A percentile compares a stretch with the other conserved stretches of the same genome.
Evolutionary conservation across 805 yeast genomes (phyloP).

Genomic region (Metschnikowia henanensis): DNA sequence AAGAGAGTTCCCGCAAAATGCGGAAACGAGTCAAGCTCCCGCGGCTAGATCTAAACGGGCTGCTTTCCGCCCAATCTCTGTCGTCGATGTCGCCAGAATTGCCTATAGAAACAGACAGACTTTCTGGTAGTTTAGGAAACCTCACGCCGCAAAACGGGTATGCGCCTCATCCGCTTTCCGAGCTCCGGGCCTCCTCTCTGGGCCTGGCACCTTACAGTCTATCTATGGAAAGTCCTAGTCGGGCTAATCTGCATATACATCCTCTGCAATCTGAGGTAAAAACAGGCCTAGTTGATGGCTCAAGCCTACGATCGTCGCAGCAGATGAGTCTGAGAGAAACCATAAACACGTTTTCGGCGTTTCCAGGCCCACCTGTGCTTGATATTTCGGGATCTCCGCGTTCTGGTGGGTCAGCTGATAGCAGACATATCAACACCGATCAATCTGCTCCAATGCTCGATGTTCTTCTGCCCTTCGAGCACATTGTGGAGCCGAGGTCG

Average conservation of each 20-base stretch:
- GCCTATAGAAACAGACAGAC: slow-evolving; percentile 3
- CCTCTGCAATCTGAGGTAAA: too few relatives aligned
- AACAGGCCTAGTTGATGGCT: too few relatives aligned
- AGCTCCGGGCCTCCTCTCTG: too few relatives aligned
- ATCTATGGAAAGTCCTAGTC: too few relatives aligned
- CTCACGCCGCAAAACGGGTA: neutral
- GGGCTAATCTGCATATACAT: too few relatives aligned
- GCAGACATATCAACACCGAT: neutral
- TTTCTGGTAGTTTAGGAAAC: neutral
- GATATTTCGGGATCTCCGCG: too few relatives aligned
- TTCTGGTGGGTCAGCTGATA: too few relatives aligned
- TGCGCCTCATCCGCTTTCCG: neutral
- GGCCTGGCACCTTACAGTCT: too few relatives aligned
- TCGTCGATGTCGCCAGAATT: slow-evolving; percentile 4
- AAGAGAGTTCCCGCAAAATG: slow-evolving; percentile 43
- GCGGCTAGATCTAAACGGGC: neutral
- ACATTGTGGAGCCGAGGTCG: slow-evolving; percentile 14
- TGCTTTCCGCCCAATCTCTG: neutral
- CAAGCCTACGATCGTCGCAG: too few relatives aligned
- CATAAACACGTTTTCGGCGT: too few relatives aligned
- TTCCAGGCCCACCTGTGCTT: too few relatives aligned
- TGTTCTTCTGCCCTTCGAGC: slow-evolving; percentile 4
- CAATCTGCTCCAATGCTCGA: neutral
- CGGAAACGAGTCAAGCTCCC: slow-evolving; percentile 31
- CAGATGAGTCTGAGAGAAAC: too few relatives aligned